These are phyloP conservation scores for Coniochaeta sp. DNA, from an alignment of 2,329 filamentous ascomycete genomes.

Conservation along the genomic window DNA sequence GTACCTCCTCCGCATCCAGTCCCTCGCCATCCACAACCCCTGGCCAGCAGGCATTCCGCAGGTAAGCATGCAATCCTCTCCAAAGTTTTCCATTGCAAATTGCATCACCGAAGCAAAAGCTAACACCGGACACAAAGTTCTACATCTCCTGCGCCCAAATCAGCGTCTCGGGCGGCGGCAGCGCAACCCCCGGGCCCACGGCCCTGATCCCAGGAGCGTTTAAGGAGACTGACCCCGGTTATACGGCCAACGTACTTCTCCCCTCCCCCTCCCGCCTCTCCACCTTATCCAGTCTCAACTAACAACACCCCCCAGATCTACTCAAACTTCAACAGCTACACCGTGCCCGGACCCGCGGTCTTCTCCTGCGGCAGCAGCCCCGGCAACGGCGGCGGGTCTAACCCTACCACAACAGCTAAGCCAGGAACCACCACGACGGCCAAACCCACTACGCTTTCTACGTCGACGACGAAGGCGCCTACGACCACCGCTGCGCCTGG, in stretches of 20 bases:
- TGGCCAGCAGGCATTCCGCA: conserved; percentile 29
- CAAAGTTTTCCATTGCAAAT: conserved; percentile 6
- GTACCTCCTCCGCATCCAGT: conserved; percentile 52
- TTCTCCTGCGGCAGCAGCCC: background rate
- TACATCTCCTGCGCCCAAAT: conserved; percentile 37
- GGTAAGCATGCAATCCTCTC: conserved; percentile 7
- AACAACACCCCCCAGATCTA: too few species aligned
- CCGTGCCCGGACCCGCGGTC: conserved; percentile 7
- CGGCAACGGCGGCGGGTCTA: conserved; percentile 5
- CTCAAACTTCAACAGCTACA: conserved; percentile 17
- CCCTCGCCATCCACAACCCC: conserved; percentile 52
- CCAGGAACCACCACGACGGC: background rate
- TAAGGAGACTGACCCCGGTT: conserved; percentile 31
- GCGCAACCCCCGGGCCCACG: conserved; percentile 18
- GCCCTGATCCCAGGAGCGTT: conserved; percentile 29
- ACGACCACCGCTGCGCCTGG: background rate
- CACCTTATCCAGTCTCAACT: too few species aligned
- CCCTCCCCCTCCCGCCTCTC: background rate
- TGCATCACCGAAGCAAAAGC: background rate
- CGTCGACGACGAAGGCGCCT: background rate
- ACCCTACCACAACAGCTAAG: background rate
- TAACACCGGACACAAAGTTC: conserved; percentile 23
- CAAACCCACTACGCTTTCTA: background rate
- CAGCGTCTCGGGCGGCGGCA: conserved; percentile 29
- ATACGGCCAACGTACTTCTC: conserved; percentile 30